A percentile compares a stretch with the other conserved stretches of the same genome.
phyloP scores from a whole-genome alignment of 129 eudicot species.

The Logfia minima region DNA sequence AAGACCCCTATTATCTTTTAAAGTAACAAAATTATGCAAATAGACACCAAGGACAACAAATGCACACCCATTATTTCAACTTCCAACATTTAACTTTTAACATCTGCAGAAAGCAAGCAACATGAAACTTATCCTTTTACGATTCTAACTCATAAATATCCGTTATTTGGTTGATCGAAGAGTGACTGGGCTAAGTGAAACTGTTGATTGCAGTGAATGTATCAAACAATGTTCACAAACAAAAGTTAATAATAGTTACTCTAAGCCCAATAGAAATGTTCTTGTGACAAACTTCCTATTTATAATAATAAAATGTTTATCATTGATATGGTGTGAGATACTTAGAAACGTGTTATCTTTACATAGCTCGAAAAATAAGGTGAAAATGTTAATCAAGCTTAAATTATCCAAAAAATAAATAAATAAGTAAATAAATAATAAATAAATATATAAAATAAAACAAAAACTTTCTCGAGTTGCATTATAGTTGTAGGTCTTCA shows the following conservation, averaged over 20 bases:
- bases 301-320: no score
- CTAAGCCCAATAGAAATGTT: not conserved
- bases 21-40: not conserved
- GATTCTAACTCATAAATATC: not conserved
- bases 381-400: conserved; percentile 2
- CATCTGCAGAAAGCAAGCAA: conserved; percentile 4
- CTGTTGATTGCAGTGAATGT: no score
- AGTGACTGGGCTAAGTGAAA: not conserved
- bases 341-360: not conserved
- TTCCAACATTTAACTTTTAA: not conserved
- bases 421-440: no score
- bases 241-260: not conserved
- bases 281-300: no score
- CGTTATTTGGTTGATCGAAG: conserved; percentile 1
- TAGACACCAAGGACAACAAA: not conserved
- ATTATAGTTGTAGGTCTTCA: conserved; percentile 11
- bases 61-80: not conserved
- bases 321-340: not conserved
- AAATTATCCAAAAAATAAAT: not conserved
- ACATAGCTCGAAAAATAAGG: not conserved
- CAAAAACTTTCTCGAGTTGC: not conserved
- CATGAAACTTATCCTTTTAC: not conserved
- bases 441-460: no score
- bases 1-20: no score
- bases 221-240: not conserved